Evolutionary conservation across 495 filamentous ascomycete genomes (phyloP), one percentile per base, ranked within the genome.

Genomic region (Chlorociboria aeruginascens): DNA sequence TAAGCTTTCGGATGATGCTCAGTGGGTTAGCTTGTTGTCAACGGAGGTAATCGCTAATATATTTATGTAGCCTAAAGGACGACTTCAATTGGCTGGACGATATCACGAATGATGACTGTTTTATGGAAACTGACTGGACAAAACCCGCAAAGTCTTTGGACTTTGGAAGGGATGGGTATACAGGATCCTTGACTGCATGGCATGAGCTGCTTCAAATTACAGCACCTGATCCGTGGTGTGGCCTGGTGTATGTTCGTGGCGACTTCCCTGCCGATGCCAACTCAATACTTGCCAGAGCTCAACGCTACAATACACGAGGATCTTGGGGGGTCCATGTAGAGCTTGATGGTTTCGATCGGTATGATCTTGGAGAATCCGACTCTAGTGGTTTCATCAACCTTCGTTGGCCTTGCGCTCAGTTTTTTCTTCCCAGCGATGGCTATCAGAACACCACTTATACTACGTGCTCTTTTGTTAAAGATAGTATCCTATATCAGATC

Each of bases 321-420:
- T 13, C 13, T 13, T 44, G 45, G 45, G 45, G 45, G 3, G 3
- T 36, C 3, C 14, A 35, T 2, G 11, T 25, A 1, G 45, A 53
- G 10, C 28, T 36, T n/a, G 25, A 16, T 14, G 6, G 8, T 1
- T 1, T 28, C 2, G 20, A 40, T 39, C 40, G 45, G 38, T 25
- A 25, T 4, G 1, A 25, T 25, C 32, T 53, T 36, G 51, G 44
- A 12, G 38, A 42, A 32, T 30, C 16, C 17, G 11, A 32, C 6
- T 39, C 46, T 2, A 45, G 49, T 28, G 51, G 51, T 11, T 40
- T 43, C 1, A 29, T 45, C 10, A 53, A 53, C 28, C 40, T 48
- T 34, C 51, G 51, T 32, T 53, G 51, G 51, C 51, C 51, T 2
- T 53, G 45, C 20, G 45, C 41, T 28, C 43, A 53, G 40, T 49